Evolutionary conservation across 1,139 yeast species (phyloP), one percentile per base, ranked within the genome.

Genomic region (Pichia sp.): DNA sequence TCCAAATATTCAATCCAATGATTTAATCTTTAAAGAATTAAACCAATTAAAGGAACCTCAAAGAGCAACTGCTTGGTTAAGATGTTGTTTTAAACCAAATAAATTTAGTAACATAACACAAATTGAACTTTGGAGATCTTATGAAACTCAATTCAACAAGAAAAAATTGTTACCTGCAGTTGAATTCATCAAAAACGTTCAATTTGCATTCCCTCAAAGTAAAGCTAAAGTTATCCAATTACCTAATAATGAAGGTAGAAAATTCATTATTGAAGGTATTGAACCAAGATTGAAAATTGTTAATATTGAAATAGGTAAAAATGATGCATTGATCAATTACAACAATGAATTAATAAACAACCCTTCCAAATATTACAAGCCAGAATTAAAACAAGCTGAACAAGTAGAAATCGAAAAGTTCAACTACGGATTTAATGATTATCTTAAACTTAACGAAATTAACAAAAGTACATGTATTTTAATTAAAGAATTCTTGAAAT

Each of bases 61-160:
- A 47, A 72, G 99, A 48, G 96, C 98, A 1, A 85, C 96, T 2
- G 74, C 88, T 13, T 91, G 98, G 98, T 80, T 91, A 66, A 77
- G 96, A 53, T 82, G 95, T 51, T 84, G 94, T 50, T 93, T 87
- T 63, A 91, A 81, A 53, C 87, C 94, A 13, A 75, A 72, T 28
- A 63, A 70, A 4, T 75, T 73, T 6, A 88, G 94, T 5, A 96
- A 88, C 59, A 96, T 89, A 9, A 89, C 97, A 0, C 99, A 91
- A 63, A 88, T 91, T 25, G 84, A 95, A 13, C 72, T 91, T 38
- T 91, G 99, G 99, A 87, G 89, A 60, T 80, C 95, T 0, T 91
- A 91, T 62, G 98, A 91, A 59, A 69, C 79, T 22, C 94, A 84
- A 59, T 91, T 91, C 55, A 70, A 70, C 44, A 66, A 66, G 40